Evolutionary conservation across 305 asterid genomes (phyloP).

Genomic region (Ruellia speciosa): DNA sequence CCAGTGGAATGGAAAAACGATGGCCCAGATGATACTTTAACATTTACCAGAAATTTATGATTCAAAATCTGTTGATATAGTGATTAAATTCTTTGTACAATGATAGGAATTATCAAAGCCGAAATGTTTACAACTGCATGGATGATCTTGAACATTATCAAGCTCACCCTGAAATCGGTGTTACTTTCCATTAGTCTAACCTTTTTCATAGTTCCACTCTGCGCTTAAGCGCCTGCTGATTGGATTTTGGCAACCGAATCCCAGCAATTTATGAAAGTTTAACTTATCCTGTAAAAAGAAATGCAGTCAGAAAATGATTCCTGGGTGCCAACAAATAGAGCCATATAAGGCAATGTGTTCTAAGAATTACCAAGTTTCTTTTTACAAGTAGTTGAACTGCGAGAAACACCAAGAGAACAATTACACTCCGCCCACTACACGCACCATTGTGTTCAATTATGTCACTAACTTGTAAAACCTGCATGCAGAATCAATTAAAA

Average conservation of each 20-base stretch:
- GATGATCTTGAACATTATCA: background rate
- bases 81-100: background rate
- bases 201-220: constrained; percentile 48
- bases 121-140: constrained; percentile 9
- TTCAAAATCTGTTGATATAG: background rate
- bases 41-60: background rate
- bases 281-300: constrained; percentile 55
- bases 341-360: constrained; percentile 13
- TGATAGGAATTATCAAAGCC: background rate
- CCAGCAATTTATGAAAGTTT: constrained; percentile 85
- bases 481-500: constrained; percentile 29
- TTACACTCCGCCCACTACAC: constrained; percentile 72
- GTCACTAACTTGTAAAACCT: constrained; percentile 97
- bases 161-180: background rate
- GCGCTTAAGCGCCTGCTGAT: constrained; percentile 39
- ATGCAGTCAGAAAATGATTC: constrained; percentile 17
- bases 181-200: constrained; percentile 29
- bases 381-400: constrained; percentile 88
- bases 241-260: constrained; percentile 57
- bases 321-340: constrained; percentile 12
- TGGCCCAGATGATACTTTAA: background rate
- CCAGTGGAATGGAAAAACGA: constrained; percentile 10
- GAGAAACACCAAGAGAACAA: constrained; percentile 85
- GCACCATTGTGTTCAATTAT: constrained; percentile 86
- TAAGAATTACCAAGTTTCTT: constrained; percentile 57